These are phyloP conservation scores for Boletus semigastroideus DNA, from an alignment of 1,284 basidiomycete genomes.

Conservation along the genomic window DNA sequence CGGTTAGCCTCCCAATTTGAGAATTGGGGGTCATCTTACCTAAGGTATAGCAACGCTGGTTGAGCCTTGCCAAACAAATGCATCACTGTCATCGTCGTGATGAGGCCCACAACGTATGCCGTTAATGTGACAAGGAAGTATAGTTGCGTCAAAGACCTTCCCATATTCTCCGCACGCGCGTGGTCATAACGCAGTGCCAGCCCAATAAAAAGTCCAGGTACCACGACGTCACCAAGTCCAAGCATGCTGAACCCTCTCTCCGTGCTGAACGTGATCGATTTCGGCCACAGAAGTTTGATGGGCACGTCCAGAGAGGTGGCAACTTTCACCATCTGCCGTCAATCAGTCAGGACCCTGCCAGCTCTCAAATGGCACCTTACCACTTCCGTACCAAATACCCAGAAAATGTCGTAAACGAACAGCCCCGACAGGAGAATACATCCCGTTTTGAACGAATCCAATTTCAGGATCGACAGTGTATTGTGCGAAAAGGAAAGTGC, in stretches of 20 bases:
- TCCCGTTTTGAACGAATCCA: conserved; percentile 93
- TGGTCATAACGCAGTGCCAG: conserved; percentile 89
- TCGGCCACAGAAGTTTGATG: conserved; percentile 89
- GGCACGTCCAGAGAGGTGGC: conserved; percentile 93
- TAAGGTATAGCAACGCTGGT: conserved; percentile 91
- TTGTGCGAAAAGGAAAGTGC: conserved; percentile 85
- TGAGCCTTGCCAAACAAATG: conserved; percentile 80
- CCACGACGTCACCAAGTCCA: conserved; percentile 89
- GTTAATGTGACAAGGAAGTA: conserved; percentile 77
- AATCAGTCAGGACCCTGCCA: conserved; percentile 1
- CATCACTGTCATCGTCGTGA: conserved; percentile 87
- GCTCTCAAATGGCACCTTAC: conserved; percentile 42
- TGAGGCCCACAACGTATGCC: conserved; percentile 81
- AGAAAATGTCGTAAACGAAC: conserved; percentile 89
- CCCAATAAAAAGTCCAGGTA: conserved; percentile 89
- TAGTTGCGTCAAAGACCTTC: conserved; percentile 58
- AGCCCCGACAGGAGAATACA: conserved; percentile 77
- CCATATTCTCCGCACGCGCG: conserved; percentile 40
- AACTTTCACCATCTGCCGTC: conserved; percentile 81
- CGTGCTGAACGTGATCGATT: conserved; percentile 58
- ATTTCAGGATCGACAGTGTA: conserved; percentile 77
- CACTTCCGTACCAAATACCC: conserved; percentile 83
- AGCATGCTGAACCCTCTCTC: conserved; percentile 83
- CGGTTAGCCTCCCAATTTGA: conserved; percentile 7
- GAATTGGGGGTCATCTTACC: conserved; percentile 45